Percentiles rank a stretch among this genome's conserved stretches.
Evolutionary conservation across 345 rosid genomes (phyloP).

Genomic region (Gossypium arboreum): DNA sequence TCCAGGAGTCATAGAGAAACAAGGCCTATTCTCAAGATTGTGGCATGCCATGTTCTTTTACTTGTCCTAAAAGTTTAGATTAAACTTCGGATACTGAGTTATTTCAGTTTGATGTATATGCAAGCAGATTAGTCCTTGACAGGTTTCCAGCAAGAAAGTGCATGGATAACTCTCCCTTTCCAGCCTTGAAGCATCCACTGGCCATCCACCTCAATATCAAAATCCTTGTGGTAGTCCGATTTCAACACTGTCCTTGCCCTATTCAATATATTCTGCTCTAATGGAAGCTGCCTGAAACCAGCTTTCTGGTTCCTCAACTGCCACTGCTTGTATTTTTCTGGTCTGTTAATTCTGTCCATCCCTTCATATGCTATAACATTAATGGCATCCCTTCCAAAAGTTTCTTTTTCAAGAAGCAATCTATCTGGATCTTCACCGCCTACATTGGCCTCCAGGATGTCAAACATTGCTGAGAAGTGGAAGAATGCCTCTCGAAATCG

Average conservation of each 20-base stretch:
- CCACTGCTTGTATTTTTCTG: conserved; percentile 41
- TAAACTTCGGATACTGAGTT: no score
- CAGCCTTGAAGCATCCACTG: conserved; percentile 84
- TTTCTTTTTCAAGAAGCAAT: conserved; percentile 43
- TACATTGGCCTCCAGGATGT: conserved; percentile 42
- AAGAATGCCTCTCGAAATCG: conserved; percentile 58
- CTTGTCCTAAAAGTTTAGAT: no score
- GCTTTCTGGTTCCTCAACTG: conserved; percentile 32
- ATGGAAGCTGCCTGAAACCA: conserved; percentile 41
- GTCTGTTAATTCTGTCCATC: conserved; percentile 42
- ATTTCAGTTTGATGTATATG: no score
- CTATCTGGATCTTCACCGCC: conserved; percentile 45
- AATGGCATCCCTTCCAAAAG: conserved; percentile 40
- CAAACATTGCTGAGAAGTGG: conserved; percentile 55
- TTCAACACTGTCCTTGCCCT: conserved; percentile 38
- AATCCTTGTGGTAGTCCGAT: conserved; percentile 46
- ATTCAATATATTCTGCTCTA: conserved; percentile 47
- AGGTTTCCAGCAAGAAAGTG: conserved; percentile 8
- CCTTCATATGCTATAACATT: conserved; percentile 64
- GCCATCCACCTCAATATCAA: conserved; percentile 48
- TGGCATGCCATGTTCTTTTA: no score
- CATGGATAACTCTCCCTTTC: conserved; percentile 42
- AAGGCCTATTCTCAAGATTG: no score
- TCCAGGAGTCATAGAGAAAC: no score
- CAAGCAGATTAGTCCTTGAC: background rate